These are phyloP conservation scores for Rhizophagus clarus DNA, from an alignment of 192 early-diverging fungal genomes.

Conservation along the genomic window DNA sequence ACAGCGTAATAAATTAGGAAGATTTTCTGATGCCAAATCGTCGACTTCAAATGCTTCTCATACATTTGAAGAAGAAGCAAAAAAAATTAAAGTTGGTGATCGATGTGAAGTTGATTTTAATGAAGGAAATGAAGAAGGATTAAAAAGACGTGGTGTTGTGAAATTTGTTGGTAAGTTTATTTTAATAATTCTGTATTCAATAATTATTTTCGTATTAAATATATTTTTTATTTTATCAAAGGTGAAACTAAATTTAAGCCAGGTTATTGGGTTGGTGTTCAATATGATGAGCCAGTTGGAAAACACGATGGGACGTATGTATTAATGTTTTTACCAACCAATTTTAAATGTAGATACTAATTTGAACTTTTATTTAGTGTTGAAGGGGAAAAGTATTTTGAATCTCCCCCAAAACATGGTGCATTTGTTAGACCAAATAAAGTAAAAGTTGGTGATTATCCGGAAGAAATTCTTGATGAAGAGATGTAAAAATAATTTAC, in stretches of 20 bases:
- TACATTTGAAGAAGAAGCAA: slow-evolving; percentile 63
- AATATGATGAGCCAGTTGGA: slow-evolving; percentile 96
- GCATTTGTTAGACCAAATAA: slow-evolving; percentile 90
- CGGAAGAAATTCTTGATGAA: slow-evolving; percentile 76
- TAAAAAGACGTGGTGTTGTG: slow-evolving; percentile 64
- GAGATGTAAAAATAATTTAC: slow-evolving; percentile 9
- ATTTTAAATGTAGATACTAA: neutral
- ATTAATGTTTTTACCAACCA: neutral
- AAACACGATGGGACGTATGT: slow-evolving; percentile 82
- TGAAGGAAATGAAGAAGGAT: slow-evolving; percentile 45
- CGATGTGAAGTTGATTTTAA: slow-evolving; percentile 79
- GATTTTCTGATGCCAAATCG: slow-evolving; percentile 69
- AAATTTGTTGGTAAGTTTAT: slow-evolving; percentile 66
- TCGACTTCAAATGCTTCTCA: slow-evolving; percentile 41
- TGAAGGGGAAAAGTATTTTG: slow-evolving; percentile 77
- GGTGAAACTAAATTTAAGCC: slow-evolving; percentile 74
- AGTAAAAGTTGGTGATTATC: slow-evolving; percentile 90
- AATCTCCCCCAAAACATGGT: slow-evolving; percentile 72
- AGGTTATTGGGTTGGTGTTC: slow-evolving; percentile 92
- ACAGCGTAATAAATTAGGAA: slow-evolving; percentile 83
- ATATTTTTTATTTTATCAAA: slow-evolving; percentile 28
- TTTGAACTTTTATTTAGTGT: slow-evolving; percentile 47
- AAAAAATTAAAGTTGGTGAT: slow-evolving; percentile 69
- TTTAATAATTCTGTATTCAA: neutral
- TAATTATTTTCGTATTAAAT: neutral